Percentiles rank a stretch among this genome's conserved stretches.
Evolutionary conservation across 169 alveolate genomes (phyloP).

Genomic region (Plasmodium fragile): DNA sequence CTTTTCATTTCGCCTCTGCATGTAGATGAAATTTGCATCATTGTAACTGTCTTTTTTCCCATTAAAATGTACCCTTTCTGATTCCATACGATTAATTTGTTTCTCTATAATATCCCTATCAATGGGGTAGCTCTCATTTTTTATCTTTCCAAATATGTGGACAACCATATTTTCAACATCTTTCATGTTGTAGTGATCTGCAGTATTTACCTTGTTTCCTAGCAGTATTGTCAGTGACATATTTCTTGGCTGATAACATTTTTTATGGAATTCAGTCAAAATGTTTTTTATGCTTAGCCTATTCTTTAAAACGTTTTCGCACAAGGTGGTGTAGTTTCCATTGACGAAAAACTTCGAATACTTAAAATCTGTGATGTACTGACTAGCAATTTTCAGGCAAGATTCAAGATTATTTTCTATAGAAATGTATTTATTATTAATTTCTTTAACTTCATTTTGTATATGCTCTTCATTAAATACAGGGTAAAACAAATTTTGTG

Average conservation of each 20-base stretch:
- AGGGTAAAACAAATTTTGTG: constrained; percentile 72
- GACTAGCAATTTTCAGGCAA: constrained; percentile 51
- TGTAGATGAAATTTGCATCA: constrained; percentile 6
- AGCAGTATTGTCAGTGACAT: constrained; percentile 59
- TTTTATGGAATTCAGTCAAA: constrained; percentile 48
- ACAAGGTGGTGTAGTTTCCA: constrained; percentile 71
- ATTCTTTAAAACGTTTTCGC: constrained; percentile 66
- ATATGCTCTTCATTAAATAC: constrained; percentile 56
- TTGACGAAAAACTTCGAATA: constrained; percentile 59
- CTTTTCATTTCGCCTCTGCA: constrained; percentile 8
- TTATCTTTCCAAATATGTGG: constrained; percentile 47
- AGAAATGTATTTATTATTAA: constrained; percentile 53
- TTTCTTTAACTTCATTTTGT: constrained; percentile 56
- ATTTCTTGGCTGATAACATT: constrained; percentile 74
- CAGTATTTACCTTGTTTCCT: constrained; percentile 36
- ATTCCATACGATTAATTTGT: constrained; percentile 1
- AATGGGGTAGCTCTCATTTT: constrained; percentile 17
- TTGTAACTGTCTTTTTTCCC: constrained; percentile 10
- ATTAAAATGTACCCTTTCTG: constrained; percentile 1
- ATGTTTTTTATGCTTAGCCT: constrained; percentile 39
- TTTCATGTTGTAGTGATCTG: constrained; percentile 58
- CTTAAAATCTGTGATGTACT: constrained; percentile 59
- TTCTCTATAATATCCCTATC: neutral
- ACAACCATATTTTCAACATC: constrained; percentile 56
- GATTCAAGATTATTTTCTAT: constrained; percentile 47